Evolutionary conservation across 129 eudicot genomes (phyloP).

Genomic region (Pittosporum tobira): DNA sequence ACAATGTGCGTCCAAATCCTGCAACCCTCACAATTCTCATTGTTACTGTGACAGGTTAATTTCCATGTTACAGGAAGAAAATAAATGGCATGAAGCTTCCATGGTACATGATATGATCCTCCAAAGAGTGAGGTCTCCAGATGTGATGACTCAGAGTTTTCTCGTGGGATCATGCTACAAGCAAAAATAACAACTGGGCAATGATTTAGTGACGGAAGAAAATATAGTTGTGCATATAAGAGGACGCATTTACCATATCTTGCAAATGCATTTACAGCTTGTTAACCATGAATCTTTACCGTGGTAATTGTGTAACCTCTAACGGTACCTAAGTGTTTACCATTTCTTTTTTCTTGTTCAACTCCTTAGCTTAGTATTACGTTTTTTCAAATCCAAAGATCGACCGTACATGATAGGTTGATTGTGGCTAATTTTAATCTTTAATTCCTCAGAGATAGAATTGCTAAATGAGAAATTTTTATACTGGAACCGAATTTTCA

Average conservation of each 20-base stretch:
- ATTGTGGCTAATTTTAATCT: not conserved
- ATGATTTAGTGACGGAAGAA: slow-evolving; percentile 9
- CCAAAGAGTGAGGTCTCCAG: slow-evolving; percentile 12
- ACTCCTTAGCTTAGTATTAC: not conserved
- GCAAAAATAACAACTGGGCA: slow-evolving; percentile 6
- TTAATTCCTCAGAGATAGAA: too few species aligned
- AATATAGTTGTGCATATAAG: not conserved
- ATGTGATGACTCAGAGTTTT: slow-evolving; percentile 20
- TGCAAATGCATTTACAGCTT: not conserved
- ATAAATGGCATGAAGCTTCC: slow-evolving; percentile 39
- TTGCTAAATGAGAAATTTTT: too few species aligned
- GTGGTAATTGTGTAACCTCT: not conserved
- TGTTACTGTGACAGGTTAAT: slow-evolving; percentile 33
- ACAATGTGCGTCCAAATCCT: slow-evolving; percentile 42
- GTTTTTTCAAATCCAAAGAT: not conserved
- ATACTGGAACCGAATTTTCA: too few species aligned
- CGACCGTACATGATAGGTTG: not conserved
- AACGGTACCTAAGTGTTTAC: not conserved
- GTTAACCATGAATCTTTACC: not conserved
- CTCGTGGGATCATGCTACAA: slow-evolving; percentile 13
- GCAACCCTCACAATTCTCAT: slow-evolving; percentile 56
- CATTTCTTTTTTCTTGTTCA: not conserved
- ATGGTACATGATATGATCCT: slow-evolving; percentile 24
- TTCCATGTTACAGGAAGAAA: slow-evolving; percentile 30
- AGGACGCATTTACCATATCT: not conserved